Evolutionary conservation across 331 rosid species (phyloP).

Genomic region (Stylosanthes scabra): DNA sequence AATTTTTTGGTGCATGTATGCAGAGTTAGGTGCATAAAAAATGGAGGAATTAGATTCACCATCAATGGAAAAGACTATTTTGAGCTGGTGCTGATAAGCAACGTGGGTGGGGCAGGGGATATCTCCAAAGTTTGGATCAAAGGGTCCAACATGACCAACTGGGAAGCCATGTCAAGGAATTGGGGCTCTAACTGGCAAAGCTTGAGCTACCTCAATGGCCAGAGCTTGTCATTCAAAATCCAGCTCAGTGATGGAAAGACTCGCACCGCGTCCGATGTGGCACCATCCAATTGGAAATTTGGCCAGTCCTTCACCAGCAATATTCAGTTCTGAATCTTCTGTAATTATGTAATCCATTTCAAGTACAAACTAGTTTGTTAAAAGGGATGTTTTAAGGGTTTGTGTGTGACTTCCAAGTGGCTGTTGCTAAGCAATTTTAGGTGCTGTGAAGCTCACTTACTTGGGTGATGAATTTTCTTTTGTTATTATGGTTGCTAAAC

Average conservation of each 20-base stretch:
- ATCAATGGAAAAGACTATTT: slow-evolving; percentile 57
- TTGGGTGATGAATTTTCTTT: not conserved
- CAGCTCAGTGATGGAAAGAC: slow-evolving; percentile 49
- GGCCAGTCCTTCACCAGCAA: slow-evolving; percentile 61
- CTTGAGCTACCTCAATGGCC: slow-evolving; percentile 56
- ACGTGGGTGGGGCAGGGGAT: slow-evolving; percentile 58
- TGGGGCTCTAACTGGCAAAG: slow-evolving; percentile 72
- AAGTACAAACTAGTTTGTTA: not conserved
- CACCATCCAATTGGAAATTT: slow-evolving; percentile 57
- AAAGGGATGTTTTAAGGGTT: not conserved
- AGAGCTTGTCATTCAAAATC: slow-evolving; percentile 60
- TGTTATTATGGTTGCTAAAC: not conserved
- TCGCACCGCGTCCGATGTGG: slow-evolving; percentile 46
- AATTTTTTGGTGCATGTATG: slow-evolving; percentile 14
- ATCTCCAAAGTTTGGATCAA: slow-evolving; percentile 60
- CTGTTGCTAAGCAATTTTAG: slow-evolving; percentile 40
- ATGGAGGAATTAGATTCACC: slow-evolving; percentile 60
- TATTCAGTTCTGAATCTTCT: slow-evolving; percentile 46
- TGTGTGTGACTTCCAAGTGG: slow-evolving; percentile 20
- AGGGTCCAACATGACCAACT: slow-evolving; percentile 53
- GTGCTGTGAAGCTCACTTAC: slow-evolving; percentile 35
- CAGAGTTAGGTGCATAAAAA: slow-evolving; percentile 59
- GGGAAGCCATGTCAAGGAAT: slow-evolving; percentile 64
- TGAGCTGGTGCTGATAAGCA: slow-evolving; percentile 60
- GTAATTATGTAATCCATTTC: not conserved